A percentile compares a stretch with the other conserved stretches of the same genome.
phyloP scores from a whole-genome alignment of 352 stramenopile genomes.

The Phytophthora podocarpi region DNA sequence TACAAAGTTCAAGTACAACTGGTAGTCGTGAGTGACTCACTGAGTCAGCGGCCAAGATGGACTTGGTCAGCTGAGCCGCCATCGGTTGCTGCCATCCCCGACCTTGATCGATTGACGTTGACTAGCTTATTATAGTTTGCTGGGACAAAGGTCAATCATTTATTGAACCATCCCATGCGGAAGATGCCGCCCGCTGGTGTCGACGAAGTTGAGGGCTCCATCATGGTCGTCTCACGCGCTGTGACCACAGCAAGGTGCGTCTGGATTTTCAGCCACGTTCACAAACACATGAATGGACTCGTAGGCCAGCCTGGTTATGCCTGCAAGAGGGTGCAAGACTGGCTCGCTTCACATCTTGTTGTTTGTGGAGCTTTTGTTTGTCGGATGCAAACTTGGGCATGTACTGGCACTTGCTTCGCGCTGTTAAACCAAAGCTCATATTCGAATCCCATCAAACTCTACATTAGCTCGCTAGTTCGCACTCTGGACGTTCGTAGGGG shows the following conservation, averaged over 20 bases:
- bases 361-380: conserved; percentile 9
- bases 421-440: conserved; percentile 1
- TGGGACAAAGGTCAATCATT: no score
- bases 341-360: conserved; percentile 13
- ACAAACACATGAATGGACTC: conserved; percentile 12
- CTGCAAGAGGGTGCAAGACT: conserved; percentile 19
- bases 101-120: not conserved
- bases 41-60: conserved; percentile 4
- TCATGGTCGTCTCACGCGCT: conserved; percentile 5
- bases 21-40: no score
- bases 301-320: conserved; percentile 19
- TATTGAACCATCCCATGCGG: conserved; percentile 1
- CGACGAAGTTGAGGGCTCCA: not conserved
- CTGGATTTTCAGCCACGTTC: conserved; percentile 20
- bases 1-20: conserved; percentile 22
- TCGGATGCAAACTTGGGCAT: no score
- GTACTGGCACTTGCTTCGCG: not conserved
- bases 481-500: conserved; percentile 10
- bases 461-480: no score
- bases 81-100: not conserved
- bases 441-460: no score
- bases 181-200: not conserved
- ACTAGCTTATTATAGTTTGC: not conserved
- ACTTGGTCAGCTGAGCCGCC: not conserved
- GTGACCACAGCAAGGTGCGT: not conserved